Percentiles rank a stretch among this genome's conserved stretches.
These are phyloP conservation scores for Mycoemilia scoparia DNA, from an alignment of 192 early-diverging fungal species.

Conservation along the genomic window DNA sequence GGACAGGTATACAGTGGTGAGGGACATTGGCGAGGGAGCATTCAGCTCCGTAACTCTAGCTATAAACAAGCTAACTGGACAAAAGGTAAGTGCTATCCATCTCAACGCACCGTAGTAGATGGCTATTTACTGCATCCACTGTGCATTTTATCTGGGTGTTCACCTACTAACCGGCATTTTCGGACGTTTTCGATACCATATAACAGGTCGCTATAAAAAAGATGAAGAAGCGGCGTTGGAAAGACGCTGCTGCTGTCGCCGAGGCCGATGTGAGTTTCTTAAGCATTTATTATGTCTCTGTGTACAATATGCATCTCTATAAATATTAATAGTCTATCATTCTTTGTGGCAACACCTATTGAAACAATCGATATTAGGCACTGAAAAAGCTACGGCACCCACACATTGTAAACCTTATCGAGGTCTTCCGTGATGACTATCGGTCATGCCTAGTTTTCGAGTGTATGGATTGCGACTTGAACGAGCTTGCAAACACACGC, in stretches of 20 bases:
- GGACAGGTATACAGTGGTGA: too few relatives aligned
- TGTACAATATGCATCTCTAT: too few relatives aligned
- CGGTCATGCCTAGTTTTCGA: conserved; percentile 91
- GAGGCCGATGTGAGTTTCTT: too few relatives aligned
- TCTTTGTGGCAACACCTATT: too few relatives aligned
- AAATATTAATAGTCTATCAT: too few relatives aligned
- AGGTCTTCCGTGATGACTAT: conserved; percentile 69
- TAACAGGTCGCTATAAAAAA: conserved; percentile 34
- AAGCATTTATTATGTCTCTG: too few relatives aligned
- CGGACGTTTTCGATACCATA: not conserved
- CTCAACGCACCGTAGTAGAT: not conserved
- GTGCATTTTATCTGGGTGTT: not conserved
- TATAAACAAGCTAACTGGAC: conserved; percentile 19
- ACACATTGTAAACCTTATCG: conserved; percentile 69
- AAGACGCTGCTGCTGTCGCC: conserved; percentile 29
- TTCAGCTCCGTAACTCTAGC: conserved; percentile 33
- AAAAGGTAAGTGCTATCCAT: too few relatives aligned
- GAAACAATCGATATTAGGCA: too few relatives aligned
- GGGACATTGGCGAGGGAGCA: conserved; percentile 30
- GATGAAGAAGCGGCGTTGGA: conserved; percentile 38
- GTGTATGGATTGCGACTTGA: conserved; percentile 87
- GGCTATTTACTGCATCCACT: not conserved
- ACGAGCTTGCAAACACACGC: conserved; percentile 66
- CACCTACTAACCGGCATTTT: not conserved
- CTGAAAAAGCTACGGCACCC: conserved; percentile 40